Evolutionary conservation across 2,329 filamentous ascomycete genomes (phyloP), one percentile per base, ranked within the genome.

Genomic region (Teratosphaeria zuluensis): DNA sequence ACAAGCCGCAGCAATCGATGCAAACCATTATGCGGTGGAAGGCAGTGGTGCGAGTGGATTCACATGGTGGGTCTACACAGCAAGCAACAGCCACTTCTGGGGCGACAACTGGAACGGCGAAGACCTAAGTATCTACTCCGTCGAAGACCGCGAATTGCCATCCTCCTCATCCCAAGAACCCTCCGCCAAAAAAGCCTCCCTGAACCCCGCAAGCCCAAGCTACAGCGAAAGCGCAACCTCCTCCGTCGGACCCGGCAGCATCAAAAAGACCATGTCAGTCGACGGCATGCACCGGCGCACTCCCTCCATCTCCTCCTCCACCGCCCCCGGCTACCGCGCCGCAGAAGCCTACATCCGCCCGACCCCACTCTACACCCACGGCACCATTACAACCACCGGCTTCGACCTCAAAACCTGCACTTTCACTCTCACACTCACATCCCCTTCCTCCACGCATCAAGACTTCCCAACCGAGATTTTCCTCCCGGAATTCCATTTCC

Each of bases 101-200:
- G 94, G 94, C 57, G 94, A 99, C 68, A 85, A 90, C 64, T 99
- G 94, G 94, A 99, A 99, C 65, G 94, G 94, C 53, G 94, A 99
- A 73, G 94, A 99, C 71, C 76, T 99, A 35, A 96, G 92, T 4
- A 94, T 99, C 57, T 88, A 85, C 70, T 96, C 90, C 0, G 66
- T 84, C 4, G 92, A 99, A 70, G 95, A 99, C 72, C 86, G 84
- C 33, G 76, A 81, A 54, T 73, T 85, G 1, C 79, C 77, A 21
- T 68, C 72, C 54, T 70, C 73, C 54, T 70, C 73, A n/a, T 65
- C 68, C 71, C 87, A 57, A 7, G 59, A 57, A 24, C 46, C 80
- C 82, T 58, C 61, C 56, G 77, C 74, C 53, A 82, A 82, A 1
- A 78, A 78, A 0, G 71, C 78, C 3, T 82, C 77, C 53, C 70